Evolutionary conservation across 495 filamentous ascomycete genomes (phyloP).

Genomic region (Annulohypoxylon stygium): DNA sequence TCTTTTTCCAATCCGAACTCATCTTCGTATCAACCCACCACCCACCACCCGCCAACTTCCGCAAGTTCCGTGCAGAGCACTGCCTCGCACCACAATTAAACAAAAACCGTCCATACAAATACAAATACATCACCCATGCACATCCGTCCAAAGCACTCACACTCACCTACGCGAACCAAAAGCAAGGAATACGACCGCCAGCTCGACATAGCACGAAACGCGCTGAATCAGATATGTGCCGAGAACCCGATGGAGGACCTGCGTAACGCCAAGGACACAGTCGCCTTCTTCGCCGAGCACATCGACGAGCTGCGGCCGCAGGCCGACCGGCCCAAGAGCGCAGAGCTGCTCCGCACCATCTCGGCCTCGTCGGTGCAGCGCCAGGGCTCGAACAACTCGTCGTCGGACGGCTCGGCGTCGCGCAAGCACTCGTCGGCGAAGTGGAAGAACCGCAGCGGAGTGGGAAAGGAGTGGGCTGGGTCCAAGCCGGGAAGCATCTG

Average conservation of each 20-base stretch:
- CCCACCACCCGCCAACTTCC: not conserved
- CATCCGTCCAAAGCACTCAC: slow-evolving; percentile 18
- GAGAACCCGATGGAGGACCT: slow-evolving; percentile 44
- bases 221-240: slow-evolving; percentile 6
- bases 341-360: not conserved
- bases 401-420: slow-evolving; percentile 9
- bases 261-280: slow-evolving; percentile 41
- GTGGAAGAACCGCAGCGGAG: slow-evolving; percentile 9
- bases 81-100: slow-evolving; percentile 12
- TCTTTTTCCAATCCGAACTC: slow-evolving; percentile 5
- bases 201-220: not conserved
- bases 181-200: slow-evolving; percentile 8
- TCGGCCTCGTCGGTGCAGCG: slow-evolving; percentile 24
- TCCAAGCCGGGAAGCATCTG: slow-evolving; percentile 35
- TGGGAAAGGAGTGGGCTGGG: slow-evolving; percentile 35
- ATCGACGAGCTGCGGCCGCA: slow-evolving; percentile 60
- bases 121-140: not conserved
- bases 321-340: slow-evolving; percentile 10
- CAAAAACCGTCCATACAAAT: not conserved
- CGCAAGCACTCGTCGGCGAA: slow-evolving; percentile 23
- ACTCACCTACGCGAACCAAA: not conserved
- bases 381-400: slow-evolving; percentile 31
- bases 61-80: slow-evolving; percentile 1
- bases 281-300: slow-evolving; percentile 56
- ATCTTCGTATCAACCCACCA: not conserved